A percentile compares a stretch with the other conserved stretches of the same genome.
These are phyloP conservation scores for Didymella pinodella DNA, from an alignment of 2,329 filamentous ascomycete species.

Conservation along the genomic window DNA sequence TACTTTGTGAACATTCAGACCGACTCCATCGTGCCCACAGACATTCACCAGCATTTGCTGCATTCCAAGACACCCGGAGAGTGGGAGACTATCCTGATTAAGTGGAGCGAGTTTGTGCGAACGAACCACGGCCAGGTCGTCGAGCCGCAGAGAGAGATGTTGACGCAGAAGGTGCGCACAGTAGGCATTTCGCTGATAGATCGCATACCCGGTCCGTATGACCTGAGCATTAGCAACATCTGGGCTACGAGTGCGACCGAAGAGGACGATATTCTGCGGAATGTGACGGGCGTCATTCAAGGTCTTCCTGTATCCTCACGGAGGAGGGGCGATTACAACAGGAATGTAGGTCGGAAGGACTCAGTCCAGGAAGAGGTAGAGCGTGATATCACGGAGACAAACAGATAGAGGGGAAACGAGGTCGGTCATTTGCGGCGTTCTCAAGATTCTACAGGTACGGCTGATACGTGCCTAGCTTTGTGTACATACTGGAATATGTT, in stretches of 20 bases:
- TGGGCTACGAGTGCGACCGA: conserved; percentile 82
- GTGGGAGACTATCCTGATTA: conserved; percentile 95
- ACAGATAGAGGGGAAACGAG: conserved; percentile 19
- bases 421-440: not conserved
- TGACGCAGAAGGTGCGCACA: conserved; percentile 84
- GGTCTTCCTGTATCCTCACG: conserved; percentile 36
- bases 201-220: conserved; percentile 85
- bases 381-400: conserved; percentile 22
- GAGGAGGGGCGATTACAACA: conserved; percentile 29
- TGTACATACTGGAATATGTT: not conserved
- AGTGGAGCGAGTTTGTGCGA: conserved; percentile 90
- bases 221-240: conserved; percentile 82
- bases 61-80: conserved; percentile 79
- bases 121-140: conserved; percentile 93
- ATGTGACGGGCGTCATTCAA: conserved; percentile 35
- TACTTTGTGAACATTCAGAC: conserved; percentile 98
- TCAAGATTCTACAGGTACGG: not conserved
- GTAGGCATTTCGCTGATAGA: conserved; percentile 91
- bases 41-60: conserved; percentile 92
- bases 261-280: conserved; percentile 45
- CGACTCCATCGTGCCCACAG: conserved; percentile 90
- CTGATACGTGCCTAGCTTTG: not conserved
- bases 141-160: conserved; percentile 89
- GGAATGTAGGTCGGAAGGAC: conserved; percentile 26
- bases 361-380: conserved; percentile 21